phyloP scores from a whole-genome alignment of 2,329 filamentous ascomycete species.

The Fusarium austroafricanum region DNA sequence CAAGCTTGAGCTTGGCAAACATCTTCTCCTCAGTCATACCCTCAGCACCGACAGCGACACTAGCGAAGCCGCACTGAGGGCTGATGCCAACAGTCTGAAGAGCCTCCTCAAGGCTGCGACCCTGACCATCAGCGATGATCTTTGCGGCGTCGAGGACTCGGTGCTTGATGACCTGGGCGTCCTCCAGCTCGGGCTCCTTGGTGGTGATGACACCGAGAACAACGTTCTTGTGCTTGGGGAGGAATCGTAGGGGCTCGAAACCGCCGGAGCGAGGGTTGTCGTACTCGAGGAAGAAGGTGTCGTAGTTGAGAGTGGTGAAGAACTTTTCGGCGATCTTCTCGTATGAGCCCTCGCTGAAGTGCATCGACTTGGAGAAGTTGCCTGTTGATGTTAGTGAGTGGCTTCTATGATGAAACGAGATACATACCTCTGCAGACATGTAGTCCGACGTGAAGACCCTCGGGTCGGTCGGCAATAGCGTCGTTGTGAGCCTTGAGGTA shows the following conservation, averaged over 20 bases:
- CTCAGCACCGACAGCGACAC: slow-evolving; percentile 73
- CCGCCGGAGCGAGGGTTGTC: slow-evolving; percentile 69
- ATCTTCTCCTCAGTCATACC: slow-evolving; percentile 74
- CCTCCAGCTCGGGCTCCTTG: slow-evolving; percentile 69
- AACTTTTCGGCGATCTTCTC: slow-evolving; percentile 71
- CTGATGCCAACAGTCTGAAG: slow-evolving; percentile 74
- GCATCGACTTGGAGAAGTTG: slow-evolving; percentile 71
- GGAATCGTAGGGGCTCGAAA: slow-evolving; percentile 69
- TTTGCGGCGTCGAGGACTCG: slow-evolving; percentile 69
- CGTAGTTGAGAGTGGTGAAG: slow-evolving; percentile 68
- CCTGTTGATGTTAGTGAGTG: slow-evolving; percentile 44
- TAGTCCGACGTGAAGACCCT: slow-evolving; percentile 76
- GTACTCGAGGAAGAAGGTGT: slow-evolving; percentile 72
- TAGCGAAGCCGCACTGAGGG: slow-evolving; percentile 78
- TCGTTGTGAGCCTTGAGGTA: slow-evolving; percentile 82
- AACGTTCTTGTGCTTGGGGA: slow-evolving; percentile 71
- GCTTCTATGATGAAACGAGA: rapidly evolving
- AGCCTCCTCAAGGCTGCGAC: slow-evolving; percentile 70
- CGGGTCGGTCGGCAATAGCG: slow-evolving; percentile 69
- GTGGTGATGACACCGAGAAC: slow-evolving; percentile 71
- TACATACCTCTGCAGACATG: slow-evolving; percentile 64
- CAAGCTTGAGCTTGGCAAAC: slow-evolving; percentile 76
- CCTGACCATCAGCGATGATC: slow-evolving; percentile 73
- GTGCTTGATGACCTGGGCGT: slow-evolving; percentile 64
- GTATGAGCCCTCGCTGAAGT: slow-evolving; percentile 73